Conservation (phyloP, 2,329 filamentous ascomycete genomes). For the Raffaelea deltoideospora region DNA sequence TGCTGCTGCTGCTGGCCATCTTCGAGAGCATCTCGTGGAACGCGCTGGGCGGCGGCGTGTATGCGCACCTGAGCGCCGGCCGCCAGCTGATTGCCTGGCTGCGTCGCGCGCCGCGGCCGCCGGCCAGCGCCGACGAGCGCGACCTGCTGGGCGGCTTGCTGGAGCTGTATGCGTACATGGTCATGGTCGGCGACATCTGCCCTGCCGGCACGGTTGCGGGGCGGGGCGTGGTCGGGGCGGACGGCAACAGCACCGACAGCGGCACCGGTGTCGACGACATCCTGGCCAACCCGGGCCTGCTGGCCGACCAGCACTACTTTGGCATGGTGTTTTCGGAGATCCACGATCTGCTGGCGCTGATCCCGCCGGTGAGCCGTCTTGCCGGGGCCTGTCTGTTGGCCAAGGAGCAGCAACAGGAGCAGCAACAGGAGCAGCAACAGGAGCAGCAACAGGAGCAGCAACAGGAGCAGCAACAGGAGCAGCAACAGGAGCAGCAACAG, state of each 20-base stretch:
- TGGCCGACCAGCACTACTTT: conserved; percentile 6
- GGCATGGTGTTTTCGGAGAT: conserved; percentile 9
- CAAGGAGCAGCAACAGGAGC: neutral
- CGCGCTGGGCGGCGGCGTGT: conserved; percentile 7
- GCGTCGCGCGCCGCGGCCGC: conserved; percentile 6
- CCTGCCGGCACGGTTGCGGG: conserved; percentile 5
- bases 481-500: no score
- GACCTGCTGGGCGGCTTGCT: conserved; percentile 7
- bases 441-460: neutral
- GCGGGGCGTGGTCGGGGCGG: conserved; percentile 1
- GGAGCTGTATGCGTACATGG: conserved; percentile 10
- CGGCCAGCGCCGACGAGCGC: conserved; percentile 5
- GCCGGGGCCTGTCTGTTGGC: neutral
- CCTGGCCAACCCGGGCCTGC: conserved; percentile 6
- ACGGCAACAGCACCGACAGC: conserved; percentile 2
- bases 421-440: neutral
- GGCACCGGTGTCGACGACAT: conserved; percentile 8
- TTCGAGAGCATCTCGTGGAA: conserved; percentile 10
- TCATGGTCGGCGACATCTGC: conserved; percentile 7
- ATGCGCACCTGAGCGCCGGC: conserved; percentile 10
- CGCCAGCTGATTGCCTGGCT: conserved; percentile 11
- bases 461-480: no score
- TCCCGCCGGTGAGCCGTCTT: conserved; percentile 6
- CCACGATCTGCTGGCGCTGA: conserved; percentile 9
- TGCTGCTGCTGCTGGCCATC: conserved; percentile 7